phyloP scores from a whole-genome alignment of 768 basidiomycete species.

The Pleurotus citrinopileatus region DNA sequence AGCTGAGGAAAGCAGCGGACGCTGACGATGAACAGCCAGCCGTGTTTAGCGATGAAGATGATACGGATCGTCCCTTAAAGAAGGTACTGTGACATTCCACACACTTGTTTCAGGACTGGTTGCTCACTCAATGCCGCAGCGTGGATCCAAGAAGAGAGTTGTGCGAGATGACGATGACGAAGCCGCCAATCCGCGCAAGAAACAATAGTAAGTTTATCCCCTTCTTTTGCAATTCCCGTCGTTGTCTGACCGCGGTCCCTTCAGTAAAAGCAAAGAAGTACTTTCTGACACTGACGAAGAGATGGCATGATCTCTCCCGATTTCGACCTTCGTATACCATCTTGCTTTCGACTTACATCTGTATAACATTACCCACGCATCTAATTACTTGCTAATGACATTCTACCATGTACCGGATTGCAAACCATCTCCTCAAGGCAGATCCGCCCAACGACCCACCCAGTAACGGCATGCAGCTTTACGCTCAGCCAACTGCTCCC shows the following conservation, averaged over 20 bases:
- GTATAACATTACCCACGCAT: neutral
- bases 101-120: constrained; percentile 15
- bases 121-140: constrained; percentile 25
- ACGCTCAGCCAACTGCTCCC: constrained; percentile 42
- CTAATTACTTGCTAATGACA: neutral
- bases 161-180: constrained; percentile 79
- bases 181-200: constrained; percentile 62
- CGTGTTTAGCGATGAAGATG: constrained; percentile 72
- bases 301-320: constrained; percentile 46
- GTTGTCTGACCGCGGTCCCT: constrained; percentile 2
- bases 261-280: constrained; percentile 85
- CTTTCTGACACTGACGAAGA: constrained; percentile 89
- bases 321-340: constrained; percentile 9
- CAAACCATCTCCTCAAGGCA: neutral
- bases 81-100: constrained; percentile 46
- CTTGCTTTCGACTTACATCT: constrained; percentile 14
- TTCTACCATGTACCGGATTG: neutral
- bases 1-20: constrained; percentile 60
- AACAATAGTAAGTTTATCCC: constrained; percentile 61
- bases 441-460: constrained; percentile 48
- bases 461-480: constrained; percentile 64
- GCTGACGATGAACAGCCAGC: constrained; percentile 58
- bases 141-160: constrained; percentile 66
- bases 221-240: neutral
- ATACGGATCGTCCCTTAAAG: constrained; percentile 59